Evolutionary conservation across 2,329 filamentous ascomycete genomes (phyloP).

Genomic region (Paraphoma chrysanthemicola): DNA sequence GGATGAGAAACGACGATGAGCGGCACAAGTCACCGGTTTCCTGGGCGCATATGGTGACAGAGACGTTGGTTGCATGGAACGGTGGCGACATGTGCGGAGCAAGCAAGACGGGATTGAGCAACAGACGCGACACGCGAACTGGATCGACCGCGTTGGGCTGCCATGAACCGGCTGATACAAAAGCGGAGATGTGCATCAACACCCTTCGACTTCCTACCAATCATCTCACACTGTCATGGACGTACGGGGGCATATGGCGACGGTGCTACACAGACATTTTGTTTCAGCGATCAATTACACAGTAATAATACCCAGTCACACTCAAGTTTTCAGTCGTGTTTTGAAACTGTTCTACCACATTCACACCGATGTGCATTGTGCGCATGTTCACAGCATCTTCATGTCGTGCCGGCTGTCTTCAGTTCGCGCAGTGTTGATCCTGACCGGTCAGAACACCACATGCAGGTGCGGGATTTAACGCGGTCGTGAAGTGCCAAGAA

Average conservation of each 20-base stretch:
- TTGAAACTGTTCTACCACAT: neutral
- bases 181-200: conserved; percentile 11
- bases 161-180: neutral
- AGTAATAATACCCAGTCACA: conserved; percentile 20
- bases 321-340: conserved; percentile 6
- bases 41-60: neutral
- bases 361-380: neutral
- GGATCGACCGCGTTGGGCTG: neutral
- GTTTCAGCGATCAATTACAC: neutral
- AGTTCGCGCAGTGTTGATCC: conserved; percentile 4
- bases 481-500: conserved; percentile 24
- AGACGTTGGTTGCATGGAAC: neutral
- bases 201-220: conserved; percentile 18
- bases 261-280: neutral
- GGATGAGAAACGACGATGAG: conserved; percentile 46
- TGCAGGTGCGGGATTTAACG: conserved; percentile 44
- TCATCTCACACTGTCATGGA: conserved; percentile 19
- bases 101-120: neutral
- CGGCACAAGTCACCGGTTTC: neutral
- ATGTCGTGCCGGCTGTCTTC: neutral
- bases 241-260: conserved; percentile 12
- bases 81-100: neutral
- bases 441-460: conserved; percentile 20
- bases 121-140: neutral
- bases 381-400: neutral